phyloP scores from a whole-genome alignment of 176 grass and related monocot genomes.

The Tillandsia fasciculata region DNA sequence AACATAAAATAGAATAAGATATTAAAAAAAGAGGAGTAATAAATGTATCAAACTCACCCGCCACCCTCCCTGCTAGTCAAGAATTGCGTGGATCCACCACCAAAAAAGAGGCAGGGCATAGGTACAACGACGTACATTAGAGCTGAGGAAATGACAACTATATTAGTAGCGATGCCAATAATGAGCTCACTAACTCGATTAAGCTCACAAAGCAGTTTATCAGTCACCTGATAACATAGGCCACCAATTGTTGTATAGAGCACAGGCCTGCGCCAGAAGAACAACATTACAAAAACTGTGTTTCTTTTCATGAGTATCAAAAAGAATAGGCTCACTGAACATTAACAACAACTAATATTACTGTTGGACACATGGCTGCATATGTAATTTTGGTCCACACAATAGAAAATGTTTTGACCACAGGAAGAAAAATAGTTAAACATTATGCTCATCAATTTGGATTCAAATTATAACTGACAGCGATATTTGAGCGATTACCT shows the following conservation, averaged over 20 bases:
- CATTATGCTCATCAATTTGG: no score
- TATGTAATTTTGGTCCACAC: no score
- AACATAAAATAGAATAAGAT: not conserved
- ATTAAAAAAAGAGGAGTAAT: not conserved
- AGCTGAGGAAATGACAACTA: conserved; percentile 30
- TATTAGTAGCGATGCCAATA: conserved; percentile 22
- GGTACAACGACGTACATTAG: conserved; percentile 94
- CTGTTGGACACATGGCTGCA: no score
- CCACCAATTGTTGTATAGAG: conserved; percentile 98
- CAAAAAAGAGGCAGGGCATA: conserved; percentile 96
- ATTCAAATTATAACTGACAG: no score
- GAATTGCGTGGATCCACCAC: conserved; percentile 83
- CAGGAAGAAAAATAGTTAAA: no score
- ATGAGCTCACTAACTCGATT: not conserved
- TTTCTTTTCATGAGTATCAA: no score
- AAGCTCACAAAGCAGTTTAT: conserved; percentile 3
- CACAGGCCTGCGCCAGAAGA: conserved; percentile 64
- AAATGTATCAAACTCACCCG: conserved; percentile 44
- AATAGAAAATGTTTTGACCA: no score
- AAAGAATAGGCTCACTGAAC: no score
- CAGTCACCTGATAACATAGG: conserved; percentile 93
- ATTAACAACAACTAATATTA: no score
- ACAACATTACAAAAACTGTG: not conserved
- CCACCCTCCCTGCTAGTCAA: conserved; percentile 81
- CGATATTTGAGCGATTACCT: no score